Conservation (phyloP, 2,329 filamentous ascomycete genomes). For the Aspergillus pseudonomiae region DNA sequence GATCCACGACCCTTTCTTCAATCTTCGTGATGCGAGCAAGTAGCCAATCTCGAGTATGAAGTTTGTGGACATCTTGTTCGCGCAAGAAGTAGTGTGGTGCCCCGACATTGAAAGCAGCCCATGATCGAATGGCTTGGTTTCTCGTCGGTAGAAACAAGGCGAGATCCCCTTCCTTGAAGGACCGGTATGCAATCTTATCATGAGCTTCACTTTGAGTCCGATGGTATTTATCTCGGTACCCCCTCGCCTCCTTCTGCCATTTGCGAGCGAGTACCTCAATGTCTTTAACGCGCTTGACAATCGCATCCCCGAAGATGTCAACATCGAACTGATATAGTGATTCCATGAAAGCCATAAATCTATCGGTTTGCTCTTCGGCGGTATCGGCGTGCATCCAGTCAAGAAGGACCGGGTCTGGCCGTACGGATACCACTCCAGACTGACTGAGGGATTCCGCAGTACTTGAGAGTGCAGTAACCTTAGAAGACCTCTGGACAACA, state of each 20-base stretch:
- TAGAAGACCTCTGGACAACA: constrained; percentile 71
- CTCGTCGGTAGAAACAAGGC: constrained; percentile 92
- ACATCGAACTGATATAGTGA: constrained; percentile 78
- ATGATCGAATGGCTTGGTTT: constrained; percentile 91
- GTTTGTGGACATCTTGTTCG: constrained; percentile 84
- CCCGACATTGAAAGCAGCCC: constrained; percentile 97
- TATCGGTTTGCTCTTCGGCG: constrained; percentile 67
- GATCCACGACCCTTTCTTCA: constrained; percentile 89
- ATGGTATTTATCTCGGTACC: constrained; percentile 86
- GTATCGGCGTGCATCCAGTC: constrained; percentile 79
- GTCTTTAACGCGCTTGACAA: constrained; percentile 89
- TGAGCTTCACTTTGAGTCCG: constrained; percentile 80
- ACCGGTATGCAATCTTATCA: constrained; percentile 92
- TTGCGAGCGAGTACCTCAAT: constrained; percentile 91
- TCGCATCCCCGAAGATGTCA: constrained; percentile 79
- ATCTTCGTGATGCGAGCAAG: constrained; percentile 89
- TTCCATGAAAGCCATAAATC: constrained; percentile 74
- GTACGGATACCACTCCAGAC: constrained; percentile 39
- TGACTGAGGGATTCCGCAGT: constrained; percentile 40
- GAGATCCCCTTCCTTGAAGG: constrained; percentile 95
- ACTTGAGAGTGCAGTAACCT: constrained; percentile 47
- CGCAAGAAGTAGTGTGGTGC: constrained; percentile 96
- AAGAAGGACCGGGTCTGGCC: constrained; percentile 70
- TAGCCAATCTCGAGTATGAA: constrained; percentile 90
- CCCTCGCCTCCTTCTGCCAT: constrained; percentile 84